Base-by-base conservation (phyloP, 495 filamentous ascomycete genomes). In the Oleoguttula mirabilis region DNA sequence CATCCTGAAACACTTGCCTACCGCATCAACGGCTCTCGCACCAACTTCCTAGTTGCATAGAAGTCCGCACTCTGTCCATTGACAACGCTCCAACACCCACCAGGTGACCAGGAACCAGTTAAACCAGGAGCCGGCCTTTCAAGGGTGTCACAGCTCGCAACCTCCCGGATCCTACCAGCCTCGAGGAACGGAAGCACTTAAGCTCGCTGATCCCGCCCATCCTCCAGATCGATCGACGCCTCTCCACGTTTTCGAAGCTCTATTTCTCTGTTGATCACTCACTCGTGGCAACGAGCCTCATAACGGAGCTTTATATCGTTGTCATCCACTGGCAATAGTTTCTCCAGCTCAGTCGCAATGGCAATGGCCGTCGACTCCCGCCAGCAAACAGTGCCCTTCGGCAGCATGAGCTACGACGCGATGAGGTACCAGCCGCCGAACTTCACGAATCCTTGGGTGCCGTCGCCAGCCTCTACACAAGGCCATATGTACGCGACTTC, bases 371-470 rank as follows among this genome's bases (percentile, higher is more conserved):
- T 64, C 82, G 83, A 69, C 85, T 83, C 68, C 70, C 73, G 36
- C 79, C 84, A 64, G 77, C 49, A 52, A 28, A 17, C 25, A 22
- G 22, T 33, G 17, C 44, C 32, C 8, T 38, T 84, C 67, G 74
- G 73, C 51, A 44, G 36, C 44, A 75, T 88, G 69, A 73, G 75
- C 62, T 93, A 88, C 69, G 82, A 88, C 62, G 77, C 77, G 61
- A 69, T 82, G 56, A 73, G 77, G 50, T 80, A 80, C 66, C 79
- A 67, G 65, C 61, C 75, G 33, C 84, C 87, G 36, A 82, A 88
- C 57, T 96, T 96, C 68, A 87, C 84, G 57, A 87, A 96, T 60
- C 88, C 88, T 12, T 96, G 88, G 88, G 70, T 68, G 42, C 67
- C 79, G 41, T 63, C 43, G 14, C 27, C 77, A 21, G 72, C 79